Percentiles rank a stretch among this genome's conserved stretches.
phyloP scores from a whole-genome alignment of 2,329 filamentous ascomycete species.

The Colletotrichum tamarilloi region DNA sequence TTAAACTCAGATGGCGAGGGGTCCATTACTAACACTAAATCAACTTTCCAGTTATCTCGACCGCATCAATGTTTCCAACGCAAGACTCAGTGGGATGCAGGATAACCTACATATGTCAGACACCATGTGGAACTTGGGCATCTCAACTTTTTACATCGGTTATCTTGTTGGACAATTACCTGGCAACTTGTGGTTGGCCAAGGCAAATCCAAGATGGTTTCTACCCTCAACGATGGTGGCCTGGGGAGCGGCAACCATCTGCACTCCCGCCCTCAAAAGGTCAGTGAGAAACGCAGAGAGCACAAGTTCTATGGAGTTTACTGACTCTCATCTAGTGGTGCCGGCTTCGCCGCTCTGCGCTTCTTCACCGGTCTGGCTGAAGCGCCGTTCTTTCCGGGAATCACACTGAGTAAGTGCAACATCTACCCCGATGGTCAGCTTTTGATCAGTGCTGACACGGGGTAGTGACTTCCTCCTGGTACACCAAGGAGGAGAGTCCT shows the following conservation, averaged over 20 bases:
- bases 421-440: background rate
- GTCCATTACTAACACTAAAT: background rate
- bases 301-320: background rate
- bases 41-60: slow-evolving; percentile 55
- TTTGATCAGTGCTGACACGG: background rate
- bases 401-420: slow-evolving; percentile 48
- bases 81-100: slow-evolving; percentile 48
- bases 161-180: slow-evolving; percentile 57
- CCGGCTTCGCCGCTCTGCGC: slow-evolving; percentile 39
- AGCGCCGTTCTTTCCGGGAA: slow-evolving; percentile 58
- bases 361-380: slow-evolving; percentile 45
- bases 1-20: background rate
- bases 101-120: slow-evolving; percentile 47
- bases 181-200: slow-evolving; percentile 56
- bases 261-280: slow-evolving; percentile 53
- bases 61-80: slow-evolving; percentile 60
- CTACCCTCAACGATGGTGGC: slow-evolving; percentile 52
- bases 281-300: background rate
- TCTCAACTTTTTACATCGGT: slow-evolving; percentile 56
- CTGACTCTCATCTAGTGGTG: slow-evolving; percentile 32
- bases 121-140: slow-evolving; percentile 50
- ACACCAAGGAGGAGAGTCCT: slow-evolving; percentile 54
- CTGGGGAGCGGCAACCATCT: slow-evolving; percentile 53
- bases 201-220: slow-evolving; percentile 47
- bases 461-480: slow-evolving; percentile 54